Percentiles rank a stretch among this genome's conserved stretches.
Conservation (phyloP, 345 rosid genomes). For the Rhodomyrtus tomentosa region DNA sequence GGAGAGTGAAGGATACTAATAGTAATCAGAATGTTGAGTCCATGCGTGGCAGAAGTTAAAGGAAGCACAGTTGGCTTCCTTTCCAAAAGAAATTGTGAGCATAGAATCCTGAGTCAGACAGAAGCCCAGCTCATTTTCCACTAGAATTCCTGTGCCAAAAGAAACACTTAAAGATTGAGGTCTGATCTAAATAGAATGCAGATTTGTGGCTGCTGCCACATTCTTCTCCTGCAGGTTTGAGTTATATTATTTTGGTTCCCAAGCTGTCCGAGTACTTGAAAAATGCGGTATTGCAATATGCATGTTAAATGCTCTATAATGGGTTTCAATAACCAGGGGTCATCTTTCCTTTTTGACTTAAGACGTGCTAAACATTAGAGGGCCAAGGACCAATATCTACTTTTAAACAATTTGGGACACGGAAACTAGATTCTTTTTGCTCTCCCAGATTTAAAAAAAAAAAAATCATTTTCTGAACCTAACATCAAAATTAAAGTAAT, state of each 20-base stretch:
- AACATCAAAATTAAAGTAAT: neutral
- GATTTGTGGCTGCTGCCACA: neutral
- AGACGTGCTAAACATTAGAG: neutral
- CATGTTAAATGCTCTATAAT: neutral
- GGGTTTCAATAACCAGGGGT: neutral
- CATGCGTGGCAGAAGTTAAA: constrained; percentile 43
- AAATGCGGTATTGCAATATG: neutral
- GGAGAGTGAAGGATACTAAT: constrained; percentile 38
- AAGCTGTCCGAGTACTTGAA: neutral
- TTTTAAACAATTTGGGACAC: neutral
- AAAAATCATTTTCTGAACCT: neutral
- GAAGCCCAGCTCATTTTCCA: constrained; percentile 48
- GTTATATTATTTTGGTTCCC: neutral
- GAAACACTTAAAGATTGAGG: constrained; percentile 45
- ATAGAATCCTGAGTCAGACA: constrained; percentile 20
- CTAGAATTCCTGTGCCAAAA: constrained; percentile 80
- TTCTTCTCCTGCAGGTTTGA: neutral
- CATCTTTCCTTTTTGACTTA: neutral
- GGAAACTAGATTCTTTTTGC: neutral
- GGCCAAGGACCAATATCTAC: neutral
- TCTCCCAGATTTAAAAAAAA: neutral
- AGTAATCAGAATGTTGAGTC: constrained; percentile 51
- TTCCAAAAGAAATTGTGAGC: constrained; percentile 34
- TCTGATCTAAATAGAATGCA: constrained; percentile 16
- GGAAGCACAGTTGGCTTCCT: constrained; percentile 43